phyloP scores from a whole-genome alignment of 345 rosid genomes.

The Melaleuca alternifolia region DNA sequence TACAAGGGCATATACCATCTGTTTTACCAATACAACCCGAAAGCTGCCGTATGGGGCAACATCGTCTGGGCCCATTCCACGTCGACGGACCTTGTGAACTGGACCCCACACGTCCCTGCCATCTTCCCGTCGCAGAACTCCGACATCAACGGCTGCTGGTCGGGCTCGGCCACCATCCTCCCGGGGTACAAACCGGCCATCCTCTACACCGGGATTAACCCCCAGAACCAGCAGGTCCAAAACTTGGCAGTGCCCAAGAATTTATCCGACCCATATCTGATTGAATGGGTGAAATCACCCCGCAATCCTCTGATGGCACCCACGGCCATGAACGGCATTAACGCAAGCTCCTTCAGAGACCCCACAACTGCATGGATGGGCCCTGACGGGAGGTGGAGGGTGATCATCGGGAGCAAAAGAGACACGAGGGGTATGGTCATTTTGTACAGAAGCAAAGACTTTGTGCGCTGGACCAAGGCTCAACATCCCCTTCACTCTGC shows the following conservation, averaged over 20 bases:
- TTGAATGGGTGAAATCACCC: constrained; percentile 31
- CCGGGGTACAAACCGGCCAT: constrained; percentile 23
- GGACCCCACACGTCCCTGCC: constrained; percentile 32
- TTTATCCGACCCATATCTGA: constrained; percentile 33
- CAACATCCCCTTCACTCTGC: constrained; percentile 20
- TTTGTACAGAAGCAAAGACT: constrained; percentile 33
- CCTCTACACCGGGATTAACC: constrained; percentile 43
- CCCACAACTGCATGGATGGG: constrained; percentile 50
- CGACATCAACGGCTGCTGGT: constrained; percentile 44
- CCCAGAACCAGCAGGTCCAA: constrained; percentile 21
- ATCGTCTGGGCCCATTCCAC: constrained; percentile 59
- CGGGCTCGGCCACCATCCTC: constrained; percentile 44
- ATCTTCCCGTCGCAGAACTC: constrained; percentile 23
- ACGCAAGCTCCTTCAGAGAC: constrained; percentile 38
- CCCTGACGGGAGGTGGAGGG: constrained; percentile 23
- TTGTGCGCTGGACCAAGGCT: constrained; percentile 23
- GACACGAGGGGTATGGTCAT: constrained; percentile 13
- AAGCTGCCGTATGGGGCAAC: constrained; percentile 44
- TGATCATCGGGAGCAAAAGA: constrained; percentile 18
- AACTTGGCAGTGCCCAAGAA: constrained; percentile 34
- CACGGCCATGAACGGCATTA: neutral
- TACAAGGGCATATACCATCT: constrained; percentile 52
- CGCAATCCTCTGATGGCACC: constrained; percentile 35
- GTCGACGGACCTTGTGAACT: constrained; percentile 45
- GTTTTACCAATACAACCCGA: constrained; percentile 53